Evolutionary conservation across 106 monocot genomes (phyloP), one percentile per base, ranked within the genome.

Genomic region (Hemerocallis citrina): DNA sequence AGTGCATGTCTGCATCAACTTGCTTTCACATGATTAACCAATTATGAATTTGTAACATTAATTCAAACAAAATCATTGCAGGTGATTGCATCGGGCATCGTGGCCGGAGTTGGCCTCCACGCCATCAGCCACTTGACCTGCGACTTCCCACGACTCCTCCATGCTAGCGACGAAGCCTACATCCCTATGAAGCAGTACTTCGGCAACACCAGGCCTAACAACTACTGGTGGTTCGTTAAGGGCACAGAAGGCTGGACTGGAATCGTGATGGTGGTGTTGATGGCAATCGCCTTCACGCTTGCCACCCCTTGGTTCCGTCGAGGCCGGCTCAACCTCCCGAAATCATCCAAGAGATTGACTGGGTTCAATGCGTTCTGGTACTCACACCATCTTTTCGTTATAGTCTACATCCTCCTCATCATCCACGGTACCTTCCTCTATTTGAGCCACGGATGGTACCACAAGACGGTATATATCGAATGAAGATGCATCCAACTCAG

Each of bases 291-390:
- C 7, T 92, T 83, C 68, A 75, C 70, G 0, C 71, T 92, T 9
- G 91, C 91, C 40, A 77, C 74, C 6, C 91, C 91, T 0, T 92
- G 79, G 82, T 80, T 92, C 45, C 76, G 91, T 24, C 79, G 86
- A 14, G 72, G 69, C 57, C 48, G 70, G 4, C 47, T 92, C 36
- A 77, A 66, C n/a, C 82, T 83, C 24, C 83, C 49, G 59, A 65
- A 1, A 38, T 77, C 73, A 7, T 27, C 86, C 9, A 77, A 72
- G 10, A 66, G 77, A 12, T 68, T 92, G 19, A 86, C 82, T 11
- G 91, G 91, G 0, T 92, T 92, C 77, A 92, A 86, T 47, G 89
- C 89, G 40, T 90, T 90, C 73, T 90, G 89, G 89, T 90, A 90
- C 78, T 81, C 85, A 1, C 91, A 92, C 57, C 91, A 92, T 68